phyloP scores from a whole-genome alignment of 768 basidiomycete genomes.

The Amanita rimosa region DNA sequence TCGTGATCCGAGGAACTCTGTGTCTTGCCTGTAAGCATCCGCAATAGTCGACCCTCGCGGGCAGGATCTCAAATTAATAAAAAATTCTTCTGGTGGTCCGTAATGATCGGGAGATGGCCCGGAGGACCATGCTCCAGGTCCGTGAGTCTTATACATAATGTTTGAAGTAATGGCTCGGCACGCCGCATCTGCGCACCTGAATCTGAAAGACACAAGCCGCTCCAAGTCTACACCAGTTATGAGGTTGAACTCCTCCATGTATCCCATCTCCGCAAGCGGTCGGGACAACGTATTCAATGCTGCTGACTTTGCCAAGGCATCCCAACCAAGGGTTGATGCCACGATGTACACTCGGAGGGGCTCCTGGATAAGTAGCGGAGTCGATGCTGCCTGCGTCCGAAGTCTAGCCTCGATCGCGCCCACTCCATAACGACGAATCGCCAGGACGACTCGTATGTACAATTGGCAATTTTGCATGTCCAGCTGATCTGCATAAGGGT shows the following conservation, averaged over 20 bases:
- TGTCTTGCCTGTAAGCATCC: background rate
- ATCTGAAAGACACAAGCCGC: background rate
- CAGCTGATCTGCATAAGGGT: background rate
- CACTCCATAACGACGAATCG: background rate
- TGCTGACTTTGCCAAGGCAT: background rate
- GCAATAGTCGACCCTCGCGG: background rate
- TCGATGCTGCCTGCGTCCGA: background rate
- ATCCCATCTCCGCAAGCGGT: background rate
- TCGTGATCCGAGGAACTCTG: background rate
- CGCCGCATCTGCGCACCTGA: conserved; percentile 1
- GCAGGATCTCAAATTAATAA: background rate
- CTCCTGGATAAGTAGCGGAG: background rate
- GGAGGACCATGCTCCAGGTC: background rate
- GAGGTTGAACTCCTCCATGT: background rate
- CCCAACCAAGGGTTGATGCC: background rate
- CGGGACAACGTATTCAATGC: background rate
- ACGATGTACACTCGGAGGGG: background rate
- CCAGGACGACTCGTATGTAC: background rate
- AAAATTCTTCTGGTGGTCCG: background rate
- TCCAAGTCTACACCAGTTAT: background rate
- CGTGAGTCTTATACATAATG: background rate
- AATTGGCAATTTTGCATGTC: background rate
- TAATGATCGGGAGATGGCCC: background rate
- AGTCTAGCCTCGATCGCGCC: background rate
- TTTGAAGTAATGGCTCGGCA: background rate